Evolutionary conservation across 371 early-diverging fungal genomes (phyloP).

Genomic region (Syncephalis plumigaleata): DNA sequence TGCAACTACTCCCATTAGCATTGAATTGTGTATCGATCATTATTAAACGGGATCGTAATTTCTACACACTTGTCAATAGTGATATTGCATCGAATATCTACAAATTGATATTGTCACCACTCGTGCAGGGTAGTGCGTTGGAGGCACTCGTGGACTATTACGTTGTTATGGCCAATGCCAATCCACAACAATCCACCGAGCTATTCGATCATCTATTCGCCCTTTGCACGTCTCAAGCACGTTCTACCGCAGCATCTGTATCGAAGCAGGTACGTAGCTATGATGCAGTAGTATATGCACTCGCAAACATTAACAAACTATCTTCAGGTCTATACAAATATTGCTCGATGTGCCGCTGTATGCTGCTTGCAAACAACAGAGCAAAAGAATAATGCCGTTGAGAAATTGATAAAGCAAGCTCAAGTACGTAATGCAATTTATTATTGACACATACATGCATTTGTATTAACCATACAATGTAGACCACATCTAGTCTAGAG

Average conservation of each 20-base stretch:
- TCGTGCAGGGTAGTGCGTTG: constrained; percentile 38
- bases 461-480: no score
- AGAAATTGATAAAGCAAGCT: no score
- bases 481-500: constrained; percentile 11
- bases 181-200: constrained; percentile 24
- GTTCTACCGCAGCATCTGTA: constrained; percentile 12
- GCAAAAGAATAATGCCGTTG: no score
- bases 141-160: constrained; percentile 30
- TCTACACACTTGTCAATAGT: constrained; percentile 21
- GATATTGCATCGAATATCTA: constrained; percentile 33
- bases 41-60: constrained; percentile 24
- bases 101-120: constrained; percentile 34
- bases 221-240: constrained; percentile 12
- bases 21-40: constrained; percentile 35
- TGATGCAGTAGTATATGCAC: no score
- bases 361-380: constrained; percentile 28
- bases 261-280: constrained; percentile 24
- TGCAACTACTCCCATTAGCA: constrained; percentile 59
- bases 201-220: constrained; percentile 28
- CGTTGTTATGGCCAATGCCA: constrained; percentile 28
- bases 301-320: no score
- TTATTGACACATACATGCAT: no score
- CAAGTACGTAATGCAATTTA: no score
- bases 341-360: constrained; percentile 59
- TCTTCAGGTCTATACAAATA: constrained; percentile 28